These are phyloP conservation scores for Penicillium samsonianum DNA, from an alignment of 495 filamentous ascomycete species.

Conservation along the genomic window DNA sequence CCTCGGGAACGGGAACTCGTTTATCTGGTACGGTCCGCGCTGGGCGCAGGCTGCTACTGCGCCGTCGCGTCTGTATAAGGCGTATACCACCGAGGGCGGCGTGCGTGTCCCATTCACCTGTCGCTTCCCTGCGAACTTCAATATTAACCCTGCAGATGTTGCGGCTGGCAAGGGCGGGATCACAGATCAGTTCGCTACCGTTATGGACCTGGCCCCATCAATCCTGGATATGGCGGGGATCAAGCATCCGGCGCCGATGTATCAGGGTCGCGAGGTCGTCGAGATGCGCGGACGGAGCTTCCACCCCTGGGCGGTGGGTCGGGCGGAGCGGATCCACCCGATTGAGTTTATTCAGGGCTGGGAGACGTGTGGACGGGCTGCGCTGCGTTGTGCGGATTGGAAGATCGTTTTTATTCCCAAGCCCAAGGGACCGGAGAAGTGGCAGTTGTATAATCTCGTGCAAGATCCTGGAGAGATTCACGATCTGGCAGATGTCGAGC, in stretches of 20 bases:
- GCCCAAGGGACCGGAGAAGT: constrained; percentile 49
- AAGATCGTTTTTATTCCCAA: constrained; percentile 53
- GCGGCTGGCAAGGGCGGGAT: constrained; percentile 38
- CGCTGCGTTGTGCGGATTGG: constrained; percentile 49
- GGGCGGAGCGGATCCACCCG: constrained; percentile 42
- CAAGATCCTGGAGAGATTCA: constrained; percentile 56
- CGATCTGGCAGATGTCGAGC: constrained; percentile 57
- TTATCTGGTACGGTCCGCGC: constrained; percentile 66
- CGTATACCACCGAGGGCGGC: constrained; percentile 63
- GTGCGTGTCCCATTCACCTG: constrained; percentile 61
- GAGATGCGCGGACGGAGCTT: constrained; percentile 58
- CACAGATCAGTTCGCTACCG: constrained; percentile 58
- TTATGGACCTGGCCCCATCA: constrained; percentile 65
- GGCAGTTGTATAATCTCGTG: constrained; percentile 51
- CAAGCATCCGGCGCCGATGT: constrained; percentile 56
- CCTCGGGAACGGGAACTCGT: constrained; percentile 59
- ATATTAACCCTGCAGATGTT: constrained; percentile 22
- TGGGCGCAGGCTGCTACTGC: constrained; percentile 67
- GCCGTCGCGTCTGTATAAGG: constrained; percentile 61
- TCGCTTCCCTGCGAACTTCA: constrained; percentile 42
- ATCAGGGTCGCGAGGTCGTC: constrained; percentile 58
- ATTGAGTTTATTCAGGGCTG: constrained; percentile 51
- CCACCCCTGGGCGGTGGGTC: constrained; percentile 42
- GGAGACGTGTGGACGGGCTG: constrained; percentile 49
- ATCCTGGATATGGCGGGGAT: constrained; percentile 64